Percentiles rank a stretch among this genome's conserved stretches.
These are phyloP conservation scores for Olyra latifolia DNA, from an alignment of 176 grass and related monocot genomes.

Conservation along the genomic window DNA sequence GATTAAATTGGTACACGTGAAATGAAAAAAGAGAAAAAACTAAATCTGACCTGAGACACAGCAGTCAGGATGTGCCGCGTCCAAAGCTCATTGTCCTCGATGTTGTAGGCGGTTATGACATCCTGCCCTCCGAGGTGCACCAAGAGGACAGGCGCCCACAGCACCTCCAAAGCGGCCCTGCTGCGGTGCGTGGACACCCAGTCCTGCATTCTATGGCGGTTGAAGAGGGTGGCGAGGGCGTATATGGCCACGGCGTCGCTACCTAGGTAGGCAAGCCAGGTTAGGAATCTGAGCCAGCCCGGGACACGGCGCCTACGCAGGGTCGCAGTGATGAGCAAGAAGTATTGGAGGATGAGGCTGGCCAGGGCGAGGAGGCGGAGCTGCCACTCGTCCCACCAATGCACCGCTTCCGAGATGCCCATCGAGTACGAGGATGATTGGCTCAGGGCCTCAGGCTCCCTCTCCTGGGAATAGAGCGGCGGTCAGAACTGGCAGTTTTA, in stretches of 20 bases:
- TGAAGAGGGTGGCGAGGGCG: conserved; percentile 15
- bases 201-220: not conserved
- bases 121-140: conserved; percentile 8
- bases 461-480: too few relatives aligned
- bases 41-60: not conserved
- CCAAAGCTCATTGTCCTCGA: conserved; percentile 27
- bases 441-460: too few relatives aligned
- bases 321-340: accelerated
- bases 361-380: not conserved
- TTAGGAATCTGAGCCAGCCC: not conserved
- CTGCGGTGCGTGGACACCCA: not conserved
- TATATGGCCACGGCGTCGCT: not conserved
- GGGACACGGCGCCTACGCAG: not conserved
- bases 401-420: not conserved
- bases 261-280: not conserved
- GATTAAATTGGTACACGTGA: too few relatives aligned
- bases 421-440: too few relatives aligned
- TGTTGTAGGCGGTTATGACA: conserved; percentile 1
- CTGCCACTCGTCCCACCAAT: conserved; percentile 26
- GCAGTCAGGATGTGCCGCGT: not conserved
- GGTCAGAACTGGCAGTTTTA: too few relatives aligned
- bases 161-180: not conserved
- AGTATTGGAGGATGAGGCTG: not conserved
- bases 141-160: conserved; percentile 27
- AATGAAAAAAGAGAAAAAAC: too few relatives aligned